Evolutionary conservation across 148 eudicot genomes (phyloP).

Genomic region (Limonium bicolor): DNA sequence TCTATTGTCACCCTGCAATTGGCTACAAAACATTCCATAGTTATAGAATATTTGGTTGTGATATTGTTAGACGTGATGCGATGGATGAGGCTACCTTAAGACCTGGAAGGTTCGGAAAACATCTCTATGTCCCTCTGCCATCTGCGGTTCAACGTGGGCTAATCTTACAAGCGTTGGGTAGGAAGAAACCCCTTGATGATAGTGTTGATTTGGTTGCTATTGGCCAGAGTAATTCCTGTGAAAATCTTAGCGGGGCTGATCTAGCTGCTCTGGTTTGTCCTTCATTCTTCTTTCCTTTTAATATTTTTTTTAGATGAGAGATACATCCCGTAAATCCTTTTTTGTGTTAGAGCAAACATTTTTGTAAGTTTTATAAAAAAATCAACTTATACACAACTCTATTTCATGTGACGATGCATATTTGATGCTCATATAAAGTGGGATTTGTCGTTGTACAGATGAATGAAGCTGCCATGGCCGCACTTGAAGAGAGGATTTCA

Average conservation of each 20-base stretch:
- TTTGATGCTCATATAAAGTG: background rate
- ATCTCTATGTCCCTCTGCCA: constrained; percentile 50
- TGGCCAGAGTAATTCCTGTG: constrained; percentile 30
- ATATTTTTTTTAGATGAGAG: background rate
- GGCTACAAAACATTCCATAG: background rate
- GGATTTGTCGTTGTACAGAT: constrained; percentile 14
- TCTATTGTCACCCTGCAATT: background rate
- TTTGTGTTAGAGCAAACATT: background rate
- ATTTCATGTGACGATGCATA: background rate
- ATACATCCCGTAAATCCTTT: background rate
- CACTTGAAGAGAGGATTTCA: constrained; percentile 33
- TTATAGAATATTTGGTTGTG: background rate
- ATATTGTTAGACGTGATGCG: constrained; percentile 36
- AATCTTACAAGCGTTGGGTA: constrained; percentile 43
- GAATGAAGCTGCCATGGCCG: constrained; percentile 48
- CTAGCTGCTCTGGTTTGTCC: constrained; percentile 43
- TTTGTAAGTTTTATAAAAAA: background rate
- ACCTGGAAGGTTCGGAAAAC: constrained; percentile 64
- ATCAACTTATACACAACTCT: background rate
- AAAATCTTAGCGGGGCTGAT: constrained; percentile 65
- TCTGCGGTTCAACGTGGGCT: constrained; percentile 42
- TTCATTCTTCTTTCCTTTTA: background rate
- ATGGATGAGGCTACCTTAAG: constrained; percentile 54
- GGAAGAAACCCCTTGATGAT: constrained; percentile 39
- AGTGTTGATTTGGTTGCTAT: constrained; percentile 40